Evolutionary conservation across 2,329 filamentous ascomycete genomes (phyloP), one percentile per base, ranked within the genome.

Genomic region (Aspergillus carbonarius): DNA sequence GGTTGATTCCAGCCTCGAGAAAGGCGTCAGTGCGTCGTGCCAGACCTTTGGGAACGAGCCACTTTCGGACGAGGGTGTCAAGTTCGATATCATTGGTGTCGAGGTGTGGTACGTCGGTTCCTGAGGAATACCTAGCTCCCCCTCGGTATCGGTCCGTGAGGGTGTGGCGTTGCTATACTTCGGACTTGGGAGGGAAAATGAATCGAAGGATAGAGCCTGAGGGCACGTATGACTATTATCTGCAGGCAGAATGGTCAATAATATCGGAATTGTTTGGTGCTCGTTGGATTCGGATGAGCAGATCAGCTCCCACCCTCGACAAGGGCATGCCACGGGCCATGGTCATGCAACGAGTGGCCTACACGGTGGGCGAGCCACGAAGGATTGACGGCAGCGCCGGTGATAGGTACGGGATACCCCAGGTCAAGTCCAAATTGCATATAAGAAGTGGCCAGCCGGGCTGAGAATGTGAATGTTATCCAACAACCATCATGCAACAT

Each of bases 41-140:
- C 88, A 91, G 61, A 99, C 95, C 0, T 99, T 98, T 78, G 92
- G 92, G 0, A 99, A 99, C 67, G 93, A 97, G 78, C 88, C 90
- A 9, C 79, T 99, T 53, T 97, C 93, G 68, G 93, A 97, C 56
- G 91, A 96, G 70, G 95, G 93, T 1, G 87, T 88, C 60, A 96
- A 96, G 74, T 99, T 98, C 71, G 90, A 92, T 60, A 85, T 99
- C 12, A 72, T 97, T 32, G 93, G 92, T 1, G 90, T 97, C 1
- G 95, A 99, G 78, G 77, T 98, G 10, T 99, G 95, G 95, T 92
- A 91, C 71, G 84, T 98, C 66, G 93, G 95, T 25, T 70, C 76
- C 17, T 77, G 57, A 72, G 20, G 10, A 1, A 34, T 55, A 5
- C 15, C 6, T 2, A 17, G 15, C 3, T 18, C 17, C 12, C 44